These are phyloP conservation scores for Aspergillus sp. DNA, from an alignment of 2,329 filamentous ascomycete species.

Conservation along the genomic window DNA sequence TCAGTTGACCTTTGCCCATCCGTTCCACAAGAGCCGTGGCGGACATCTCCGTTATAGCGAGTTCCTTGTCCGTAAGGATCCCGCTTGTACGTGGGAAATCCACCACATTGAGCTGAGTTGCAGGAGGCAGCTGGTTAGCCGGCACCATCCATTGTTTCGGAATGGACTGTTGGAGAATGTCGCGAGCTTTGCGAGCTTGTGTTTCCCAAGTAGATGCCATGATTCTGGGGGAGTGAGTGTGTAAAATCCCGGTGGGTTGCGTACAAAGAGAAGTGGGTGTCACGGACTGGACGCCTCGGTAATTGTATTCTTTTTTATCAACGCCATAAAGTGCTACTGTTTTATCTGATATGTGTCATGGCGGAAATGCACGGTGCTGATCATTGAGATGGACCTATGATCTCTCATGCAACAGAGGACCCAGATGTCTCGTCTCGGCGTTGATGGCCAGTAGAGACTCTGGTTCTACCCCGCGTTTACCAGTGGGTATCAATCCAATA, in stretches of 20 bases:
- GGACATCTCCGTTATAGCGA: constrained; percentile 52
- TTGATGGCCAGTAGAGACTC: no score
- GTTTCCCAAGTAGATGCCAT: constrained; percentile 31
- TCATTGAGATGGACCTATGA: no score
- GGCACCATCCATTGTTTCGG: constrained; percentile 37
- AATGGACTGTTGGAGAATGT: constrained; percentile 34
- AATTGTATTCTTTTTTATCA: no score
- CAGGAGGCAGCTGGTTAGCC: constrained; percentile 25
- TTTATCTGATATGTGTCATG: no score
- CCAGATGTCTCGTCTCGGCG: no score
- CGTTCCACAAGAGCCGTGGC: constrained; percentile 28
- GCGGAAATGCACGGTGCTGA: no score
- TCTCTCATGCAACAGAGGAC: no score
- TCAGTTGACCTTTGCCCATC: constrained; percentile 29
- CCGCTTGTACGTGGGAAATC: constrained; percentile 44
- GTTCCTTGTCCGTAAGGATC: constrained; percentile 49
- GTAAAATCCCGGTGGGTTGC: no score
- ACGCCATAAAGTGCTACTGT: no score
- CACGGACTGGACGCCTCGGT: no score
- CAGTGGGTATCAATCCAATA: background rate
- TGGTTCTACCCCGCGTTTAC: no score
- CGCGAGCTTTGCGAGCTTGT: constrained; percentile 33
- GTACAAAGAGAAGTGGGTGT: no score
- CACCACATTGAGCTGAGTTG: constrained; percentile 29
- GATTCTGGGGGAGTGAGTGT: background rate